These are phyloP conservation scores for Vigna angularis DNA, from an alignment of 306 rosid genomes.

Conservation along the genomic window DNA sequence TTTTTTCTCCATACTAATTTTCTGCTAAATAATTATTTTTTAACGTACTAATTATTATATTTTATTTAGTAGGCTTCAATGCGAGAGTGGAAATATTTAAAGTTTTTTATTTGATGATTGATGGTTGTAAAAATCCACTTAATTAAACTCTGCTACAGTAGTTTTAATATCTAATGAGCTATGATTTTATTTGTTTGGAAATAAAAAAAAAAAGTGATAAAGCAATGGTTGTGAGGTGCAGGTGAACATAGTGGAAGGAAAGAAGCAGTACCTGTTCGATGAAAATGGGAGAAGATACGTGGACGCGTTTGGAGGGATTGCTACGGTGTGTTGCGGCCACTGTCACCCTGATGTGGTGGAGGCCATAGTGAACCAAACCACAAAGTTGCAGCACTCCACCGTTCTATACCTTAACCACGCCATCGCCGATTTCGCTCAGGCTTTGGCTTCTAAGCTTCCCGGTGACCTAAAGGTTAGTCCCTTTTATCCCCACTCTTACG, in stretches of 20 bases:
- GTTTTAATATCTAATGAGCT: not conserved
- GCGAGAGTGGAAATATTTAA: not conserved
- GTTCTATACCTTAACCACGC: constrained; percentile 77
- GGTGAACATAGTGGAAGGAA: constrained; percentile 81
- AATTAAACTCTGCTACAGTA: too few relatives aligned
- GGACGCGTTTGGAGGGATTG: constrained; percentile 89
- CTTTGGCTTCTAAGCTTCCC: constrained; percentile 77
- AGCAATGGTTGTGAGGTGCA: constrained; percentile 31
- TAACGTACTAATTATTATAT: too few relatives aligned
- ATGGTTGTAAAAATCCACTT: too few relatives aligned
- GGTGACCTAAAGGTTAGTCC: constrained; percentile 68
- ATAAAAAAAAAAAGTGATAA: not conserved
- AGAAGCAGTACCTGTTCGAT: constrained; percentile 81
- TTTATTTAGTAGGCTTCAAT: too few relatives aligned
- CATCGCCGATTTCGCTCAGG: constrained; percentile 80
- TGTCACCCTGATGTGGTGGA: constrained; percentile 85
- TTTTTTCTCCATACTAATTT: too few relatives aligned
- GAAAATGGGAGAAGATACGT: constrained; percentile 75
- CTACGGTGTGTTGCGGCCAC: constrained; percentile 92
- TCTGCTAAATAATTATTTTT: too few relatives aligned
- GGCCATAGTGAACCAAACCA: constrained; percentile 74
- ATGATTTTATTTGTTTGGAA: not conserved
- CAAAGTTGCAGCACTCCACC: constrained; percentile 78
- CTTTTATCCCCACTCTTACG: not conserved
- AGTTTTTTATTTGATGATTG: too few relatives aligned